These are phyloP conservation scores for Haplosporangium gracile DNA, from an alignment of 192 early-diverging fungal species.

Conservation along the genomic window DNA sequence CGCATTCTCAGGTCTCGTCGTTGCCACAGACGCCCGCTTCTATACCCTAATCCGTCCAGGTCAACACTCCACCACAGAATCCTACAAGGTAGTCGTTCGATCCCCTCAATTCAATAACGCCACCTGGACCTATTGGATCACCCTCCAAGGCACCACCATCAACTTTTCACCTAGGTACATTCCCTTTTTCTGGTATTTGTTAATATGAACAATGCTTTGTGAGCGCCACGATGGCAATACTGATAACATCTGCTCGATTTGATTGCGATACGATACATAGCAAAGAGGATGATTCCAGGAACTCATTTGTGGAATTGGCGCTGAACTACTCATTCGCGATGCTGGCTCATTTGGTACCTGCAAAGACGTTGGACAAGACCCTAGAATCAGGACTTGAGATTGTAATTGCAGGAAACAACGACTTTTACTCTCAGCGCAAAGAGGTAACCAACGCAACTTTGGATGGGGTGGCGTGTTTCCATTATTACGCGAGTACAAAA, in stretches of 20 bases:
- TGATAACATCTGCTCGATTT: neutral
- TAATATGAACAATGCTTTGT: neutral
- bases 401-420: slow-evolving; percentile 91
- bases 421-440: slow-evolving; percentile 98
- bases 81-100: slow-evolving; percentile 66
- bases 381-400: slow-evolving; percentile 73
- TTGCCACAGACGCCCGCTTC: slow-evolving; percentile 89
- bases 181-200: no score
- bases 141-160: slow-evolving; percentile 36
- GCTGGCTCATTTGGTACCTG: slow-evolving; percentile 45
- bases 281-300: slow-evolving; percentile 54
- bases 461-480: neutral
- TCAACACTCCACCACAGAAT: neutral
- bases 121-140: slow-evolving; percentile 77
- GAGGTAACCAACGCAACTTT: slow-evolving; percentile 56
- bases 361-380: slow-evolving; percentile 32
- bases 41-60: slow-evolving; percentile 72
- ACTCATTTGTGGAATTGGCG: slow-evolving; percentile 78
- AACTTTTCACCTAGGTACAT: slow-evolving; percentile 56
- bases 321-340: slow-evolving; percentile 62
- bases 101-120: slow-evolving; percentile 93
- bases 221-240: neutral
- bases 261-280: slow-evolving; percentile 12
- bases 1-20: slow-evolving; percentile 82
- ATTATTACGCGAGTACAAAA: neutral